Conservation (phyloP, 2,329 filamentous ascomycete species). For the Penicillium sumatraense region DNA sequence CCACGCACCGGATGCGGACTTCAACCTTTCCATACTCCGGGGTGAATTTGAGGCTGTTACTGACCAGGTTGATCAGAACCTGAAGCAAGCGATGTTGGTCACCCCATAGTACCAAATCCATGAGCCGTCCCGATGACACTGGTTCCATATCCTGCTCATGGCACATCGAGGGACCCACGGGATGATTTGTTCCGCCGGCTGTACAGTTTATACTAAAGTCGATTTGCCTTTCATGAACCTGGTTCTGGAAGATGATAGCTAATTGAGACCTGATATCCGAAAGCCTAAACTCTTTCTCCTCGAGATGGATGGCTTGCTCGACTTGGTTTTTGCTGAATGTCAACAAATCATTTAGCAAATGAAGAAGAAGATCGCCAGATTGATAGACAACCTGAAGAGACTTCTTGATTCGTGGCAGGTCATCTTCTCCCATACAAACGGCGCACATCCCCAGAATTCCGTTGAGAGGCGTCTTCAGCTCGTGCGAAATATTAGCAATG, state of each 20-base stretch:
- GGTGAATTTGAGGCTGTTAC: conserved; percentile 91
- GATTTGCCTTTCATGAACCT: conserved; percentile 79
- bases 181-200: conserved; percentile 49
- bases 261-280: conserved; percentile 85
- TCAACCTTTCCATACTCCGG: conserved; percentile 74
- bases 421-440: conserved; percentile 89
- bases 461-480: conserved; percentile 89
- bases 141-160: conserved; percentile 45
- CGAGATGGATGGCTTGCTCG: conserved; percentile 78
- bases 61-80: conserved; percentile 79
- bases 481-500: conserved; percentile 84
- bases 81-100: conserved; percentile 90
- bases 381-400: conserved; percentile 89
- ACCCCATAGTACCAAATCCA: conserved; percentile 89
- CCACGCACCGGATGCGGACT: conserved; percentile 73
- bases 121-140: conserved; percentile 68
- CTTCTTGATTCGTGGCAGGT: conserved; percentile 75
- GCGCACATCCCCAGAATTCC: conserved; percentile 92
- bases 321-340: conserved; percentile 97
- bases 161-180: conserved; percentile 20
- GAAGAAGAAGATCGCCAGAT: conserved; percentile 80
- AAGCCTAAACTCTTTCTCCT: conserved; percentile 83
- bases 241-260: conserved; percentile 85
- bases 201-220: conserved; percentile 73
- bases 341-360: conserved; percentile 84